phyloP scores from a whole-genome alignment of 768 basidiomycete species.

The Russula virescens region DNA sequence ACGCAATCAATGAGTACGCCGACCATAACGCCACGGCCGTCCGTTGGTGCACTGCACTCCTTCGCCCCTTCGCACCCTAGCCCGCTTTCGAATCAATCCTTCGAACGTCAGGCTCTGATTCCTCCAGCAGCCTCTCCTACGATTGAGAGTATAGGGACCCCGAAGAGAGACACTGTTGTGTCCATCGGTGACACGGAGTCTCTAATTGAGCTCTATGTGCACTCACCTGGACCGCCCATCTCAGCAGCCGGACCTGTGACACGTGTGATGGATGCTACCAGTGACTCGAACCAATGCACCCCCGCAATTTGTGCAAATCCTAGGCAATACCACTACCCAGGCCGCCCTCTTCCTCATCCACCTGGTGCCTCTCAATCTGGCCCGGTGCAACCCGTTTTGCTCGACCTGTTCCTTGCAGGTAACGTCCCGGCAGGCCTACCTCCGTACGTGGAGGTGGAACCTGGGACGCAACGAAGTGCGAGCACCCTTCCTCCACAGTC shows the following conservation, averaged over 20 bases:
- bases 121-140: neutral
- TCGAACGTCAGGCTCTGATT: constrained; percentile 7
- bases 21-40: constrained; percentile 11
- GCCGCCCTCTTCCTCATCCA: constrained; percentile 23
- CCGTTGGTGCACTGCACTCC: constrained; percentile 4
- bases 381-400: constrained; percentile 17
- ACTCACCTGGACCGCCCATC: constrained; percentile 3
- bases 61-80: constrained; percentile 24
- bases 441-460: neutral
- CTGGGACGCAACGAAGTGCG: neutral
- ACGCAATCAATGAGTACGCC: constrained; percentile 3
- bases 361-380: constrained; percentile 15
- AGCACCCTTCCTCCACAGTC: neutral
- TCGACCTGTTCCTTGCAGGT: constrained; percentile 18
- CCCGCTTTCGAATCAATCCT: constrained; percentile 22
- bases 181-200: constrained; percentile 21
- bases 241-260: neutral
- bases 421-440: neutral
- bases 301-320: neutral
- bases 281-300: neutral
- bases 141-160: neutral
- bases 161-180: constrained; percentile 15
- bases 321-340: constrained; percentile 19
- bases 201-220: constrained; percentile 24
- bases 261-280: neutral